Evolutionary conservation across 148 eudicot species (phyloP), one percentile per base, ranked within the genome.

Genomic region (Rhododendron ovatum): DNA sequence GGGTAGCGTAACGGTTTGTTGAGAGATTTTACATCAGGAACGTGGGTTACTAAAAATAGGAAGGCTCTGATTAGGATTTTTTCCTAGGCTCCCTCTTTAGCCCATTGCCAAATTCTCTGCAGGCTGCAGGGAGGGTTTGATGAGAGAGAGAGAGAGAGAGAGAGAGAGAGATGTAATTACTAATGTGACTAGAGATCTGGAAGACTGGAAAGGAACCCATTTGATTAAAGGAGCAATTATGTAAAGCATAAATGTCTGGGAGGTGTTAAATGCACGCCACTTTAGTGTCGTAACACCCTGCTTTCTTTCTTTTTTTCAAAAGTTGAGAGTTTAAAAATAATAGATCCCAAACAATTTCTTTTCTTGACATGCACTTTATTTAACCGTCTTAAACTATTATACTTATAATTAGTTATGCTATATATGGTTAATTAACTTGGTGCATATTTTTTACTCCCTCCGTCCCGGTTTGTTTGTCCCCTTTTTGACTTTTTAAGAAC

Each of bases 1-100:
- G 33, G 75, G 77, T 83, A 30, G 77, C 78, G 85, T 67, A 67
- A 83, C 78, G 78, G 78, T 35, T 33, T 37, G 20, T 18, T 55
- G 61, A 18, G 22, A 15, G 45, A 7, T 74, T 69, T 69, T 67
- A 26, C 74, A 26, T 26, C 74, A 67, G 39, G 78, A 7, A 1
- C 24, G 78, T 73, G 17, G 20, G 47, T 74, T 74, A 17, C 78
- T 37, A 74, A 74, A 5, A 33, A 15, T 37, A 74, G 78, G 0
- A 74, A 30, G 71, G 3, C 78, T 2, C 37, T 33, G 41, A 4
- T 73, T n/a, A 24, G 71, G 30, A 57, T 18, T 57, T 57, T 18
- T 57, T 4, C 1, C 24, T 55, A 55, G 22, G 61, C 61, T 55
- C 15, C 18, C 20, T 13, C 20, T 14, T 15, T 3, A 55, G 6